Conservation (phyloP, 2,329 filamentous ascomycete genomes). For the Esteya vermicola region DNA sequence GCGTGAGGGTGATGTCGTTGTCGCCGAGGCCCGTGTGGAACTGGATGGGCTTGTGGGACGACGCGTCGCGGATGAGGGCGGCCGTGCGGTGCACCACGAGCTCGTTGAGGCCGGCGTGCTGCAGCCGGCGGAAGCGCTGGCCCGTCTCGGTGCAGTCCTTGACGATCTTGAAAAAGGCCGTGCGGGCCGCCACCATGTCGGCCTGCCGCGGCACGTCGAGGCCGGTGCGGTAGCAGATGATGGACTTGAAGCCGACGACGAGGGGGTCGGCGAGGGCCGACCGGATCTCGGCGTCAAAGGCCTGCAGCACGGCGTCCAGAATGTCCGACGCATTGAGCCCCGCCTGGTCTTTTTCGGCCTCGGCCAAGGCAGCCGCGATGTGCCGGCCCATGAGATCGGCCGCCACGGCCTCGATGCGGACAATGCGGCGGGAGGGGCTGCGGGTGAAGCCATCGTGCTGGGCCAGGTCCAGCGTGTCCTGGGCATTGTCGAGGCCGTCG, state of each 20-base stretch:
- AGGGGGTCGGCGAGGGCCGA: conserved; percentile 46
- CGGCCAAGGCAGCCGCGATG: conserved; percentile 14
- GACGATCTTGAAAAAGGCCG: conserved; percentile 23
- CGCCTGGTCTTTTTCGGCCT: too few relatives aligned
- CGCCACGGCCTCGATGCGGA: conserved; percentile 63
- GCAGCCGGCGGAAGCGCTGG: conserved; percentile 33
- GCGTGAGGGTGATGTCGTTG: conserved; percentile 56
- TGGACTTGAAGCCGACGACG: conserved; percentile 69
- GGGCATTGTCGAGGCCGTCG: conserved; percentile 49
- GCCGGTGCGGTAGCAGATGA: conserved; percentile 70
- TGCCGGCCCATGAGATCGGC: conserved; percentile 41
- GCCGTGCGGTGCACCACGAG: conserved; percentile 53
- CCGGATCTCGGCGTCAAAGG: conserved; percentile 38
- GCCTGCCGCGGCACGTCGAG: conserved; percentile 39
- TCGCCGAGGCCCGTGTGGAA: conserved; percentile 77
- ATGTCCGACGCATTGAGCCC: too few relatives aligned
- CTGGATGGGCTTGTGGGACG: conserved; percentile 56
- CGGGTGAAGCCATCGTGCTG: conserved; percentile 55
- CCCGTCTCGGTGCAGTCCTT: conserved; percentile 15
- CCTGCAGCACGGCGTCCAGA: conserved; percentile 29
- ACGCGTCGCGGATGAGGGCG: conserved; percentile 35
- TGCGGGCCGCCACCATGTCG: conserved; percentile 25
- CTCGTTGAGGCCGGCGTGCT: conserved; percentile 53
- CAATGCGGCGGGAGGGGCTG: conserved; percentile 54
- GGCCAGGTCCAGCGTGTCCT: conserved; percentile 40